phyloP scores from a whole-genome alignment of 164 flowering plant genomes.

The Magnolia sinica region DNA sequence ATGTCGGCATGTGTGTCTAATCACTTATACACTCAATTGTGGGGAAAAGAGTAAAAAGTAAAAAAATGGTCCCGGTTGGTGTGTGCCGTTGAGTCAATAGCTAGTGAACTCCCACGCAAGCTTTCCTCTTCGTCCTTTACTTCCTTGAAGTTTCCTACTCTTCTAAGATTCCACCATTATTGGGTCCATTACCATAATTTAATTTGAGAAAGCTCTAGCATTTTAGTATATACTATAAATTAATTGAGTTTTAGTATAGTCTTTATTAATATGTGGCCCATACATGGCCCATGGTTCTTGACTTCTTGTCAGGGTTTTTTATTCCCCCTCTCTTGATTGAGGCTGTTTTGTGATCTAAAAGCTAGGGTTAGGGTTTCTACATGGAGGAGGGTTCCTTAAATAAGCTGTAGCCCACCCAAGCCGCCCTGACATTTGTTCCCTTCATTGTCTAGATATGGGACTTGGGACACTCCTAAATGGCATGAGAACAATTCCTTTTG shows the following conservation, averaged over 20 bases:
- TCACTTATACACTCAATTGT: neutral
- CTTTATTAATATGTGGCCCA: neutral
- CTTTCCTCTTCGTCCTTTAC: slow-evolving; percentile 13
- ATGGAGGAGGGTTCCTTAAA: slow-evolving; percentile 7
- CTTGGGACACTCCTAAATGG: neutral
- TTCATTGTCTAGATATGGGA: slow-evolving; percentile 15
- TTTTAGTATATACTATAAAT: neutral
- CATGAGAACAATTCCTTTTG: neutral
- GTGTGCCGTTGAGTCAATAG: slow-evolving; percentile 5
- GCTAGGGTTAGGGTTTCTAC: slow-evolving; percentile 11
- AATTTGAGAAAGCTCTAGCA: neutral
- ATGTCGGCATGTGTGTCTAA: neutral
- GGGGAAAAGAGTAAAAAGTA: neutral
- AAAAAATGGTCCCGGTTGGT: neutral
- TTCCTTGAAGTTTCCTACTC: slow-evolving; percentile 12
- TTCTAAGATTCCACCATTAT: slow-evolving; percentile 15
- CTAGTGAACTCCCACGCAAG: slow-evolving; percentile 5
- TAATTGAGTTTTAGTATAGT: neutral
- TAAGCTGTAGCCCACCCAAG: slow-evolving; percentile 7
- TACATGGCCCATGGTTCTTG: slow-evolving; percentile 12
- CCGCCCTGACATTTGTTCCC: slow-evolving; percentile 19
- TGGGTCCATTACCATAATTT: slow-evolving; percentile 9
- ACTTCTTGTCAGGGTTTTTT: slow-evolving; percentile 9
- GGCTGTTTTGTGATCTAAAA: neutral
- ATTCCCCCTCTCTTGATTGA: neutral